A percentile compares a stretch with the other conserved stretches of the same genome.
These are phyloP conservation scores for Penicillium olsonii DNA, from an alignment of 2,329 filamentous ascomycete species.

Conservation along the genomic window DNA sequence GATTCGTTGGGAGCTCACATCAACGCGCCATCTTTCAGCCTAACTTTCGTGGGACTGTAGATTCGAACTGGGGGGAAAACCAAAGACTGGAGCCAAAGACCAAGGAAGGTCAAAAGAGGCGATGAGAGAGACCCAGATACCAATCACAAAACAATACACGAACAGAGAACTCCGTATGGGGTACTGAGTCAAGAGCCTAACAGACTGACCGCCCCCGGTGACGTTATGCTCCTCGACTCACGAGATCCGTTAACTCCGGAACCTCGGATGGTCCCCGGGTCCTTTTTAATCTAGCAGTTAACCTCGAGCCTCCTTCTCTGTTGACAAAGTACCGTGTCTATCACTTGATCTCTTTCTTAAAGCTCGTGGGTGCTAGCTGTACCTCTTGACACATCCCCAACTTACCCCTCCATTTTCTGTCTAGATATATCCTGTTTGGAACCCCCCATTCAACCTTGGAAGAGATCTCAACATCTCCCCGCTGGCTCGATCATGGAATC, in stretches of 20 bases:
- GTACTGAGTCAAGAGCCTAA: neutral
- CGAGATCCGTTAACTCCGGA: neutral
- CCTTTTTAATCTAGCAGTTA: neutral
- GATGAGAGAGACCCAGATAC: no score
- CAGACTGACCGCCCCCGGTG: neutral
- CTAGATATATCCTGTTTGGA: neutral
- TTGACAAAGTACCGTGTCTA: neutral
- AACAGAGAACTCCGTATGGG: no score
- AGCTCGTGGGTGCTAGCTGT: neutral
- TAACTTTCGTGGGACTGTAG: neutral
- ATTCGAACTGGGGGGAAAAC: neutral
- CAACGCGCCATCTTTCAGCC: conserved; percentile 6
- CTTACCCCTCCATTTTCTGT: neutral
- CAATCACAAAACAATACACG: neutral
- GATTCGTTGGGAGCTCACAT: conserved; percentile 2
- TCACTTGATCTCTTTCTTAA: neutral
- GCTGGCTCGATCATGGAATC: conserved; percentile 29
- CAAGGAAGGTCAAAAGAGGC: no score
- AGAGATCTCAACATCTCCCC: neutral
- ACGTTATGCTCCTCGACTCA: conserved; percentile 8
- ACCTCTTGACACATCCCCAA: neutral
- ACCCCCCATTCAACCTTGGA: neutral
- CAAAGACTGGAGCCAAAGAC: neutral
- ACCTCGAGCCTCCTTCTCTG: neutral
- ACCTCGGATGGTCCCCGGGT: neutral